Conservation (phyloP, 1,284 basidiomycete genomes). For the Rhodotorula sp. region DNA sequence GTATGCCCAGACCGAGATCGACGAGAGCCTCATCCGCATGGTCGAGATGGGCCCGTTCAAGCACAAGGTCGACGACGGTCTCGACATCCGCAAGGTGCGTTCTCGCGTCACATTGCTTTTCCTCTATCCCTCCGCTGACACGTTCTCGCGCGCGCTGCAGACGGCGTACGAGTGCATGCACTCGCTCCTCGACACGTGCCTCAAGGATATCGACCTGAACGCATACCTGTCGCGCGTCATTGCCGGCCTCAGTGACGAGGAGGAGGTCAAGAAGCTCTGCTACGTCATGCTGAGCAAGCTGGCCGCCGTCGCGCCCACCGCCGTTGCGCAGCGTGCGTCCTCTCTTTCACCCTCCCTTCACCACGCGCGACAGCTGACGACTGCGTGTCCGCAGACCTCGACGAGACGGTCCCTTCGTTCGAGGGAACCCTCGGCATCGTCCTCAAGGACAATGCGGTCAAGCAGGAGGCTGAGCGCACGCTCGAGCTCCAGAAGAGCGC, state of each 20-base stretch:
- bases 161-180: constrained; percentile 98
- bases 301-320: constrained; percentile 76
- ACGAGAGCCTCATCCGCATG: constrained; percentile 73
- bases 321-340: constrained; percentile 57
- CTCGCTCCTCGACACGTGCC: constrained; percentile 87
- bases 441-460: constrained; percentile 83
- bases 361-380: not conserved
- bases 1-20: constrained; percentile 80
- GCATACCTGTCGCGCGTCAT: constrained; percentile 81
- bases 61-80: constrained; percentile 88
- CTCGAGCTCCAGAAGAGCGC: constrained; percentile 54
- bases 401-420: constrained; percentile 78
- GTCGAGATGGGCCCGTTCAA: constrained; percentile 99
- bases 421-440: constrained; percentile 69
- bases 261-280: constrained; percentile 95
- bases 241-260: constrained; percentile 81
- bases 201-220: constrained; percentile 78
- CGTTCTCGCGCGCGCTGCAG: constrained; percentile 53
- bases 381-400: constrained; percentile 63
- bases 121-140: not conserved
- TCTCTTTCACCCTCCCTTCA: too few species aligned
- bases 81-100: constrained; percentile 67
- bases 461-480: constrained; percentile 93
- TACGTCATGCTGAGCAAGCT: constrained; percentile 94
- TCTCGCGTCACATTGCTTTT: constrained; percentile 36